A percentile compares a stretch with the other conserved stretches of the same genome.
phyloP scores from a whole-genome alignment of 495 filamentous ascomycete genomes.

The Penicillium canariense region DNA sequence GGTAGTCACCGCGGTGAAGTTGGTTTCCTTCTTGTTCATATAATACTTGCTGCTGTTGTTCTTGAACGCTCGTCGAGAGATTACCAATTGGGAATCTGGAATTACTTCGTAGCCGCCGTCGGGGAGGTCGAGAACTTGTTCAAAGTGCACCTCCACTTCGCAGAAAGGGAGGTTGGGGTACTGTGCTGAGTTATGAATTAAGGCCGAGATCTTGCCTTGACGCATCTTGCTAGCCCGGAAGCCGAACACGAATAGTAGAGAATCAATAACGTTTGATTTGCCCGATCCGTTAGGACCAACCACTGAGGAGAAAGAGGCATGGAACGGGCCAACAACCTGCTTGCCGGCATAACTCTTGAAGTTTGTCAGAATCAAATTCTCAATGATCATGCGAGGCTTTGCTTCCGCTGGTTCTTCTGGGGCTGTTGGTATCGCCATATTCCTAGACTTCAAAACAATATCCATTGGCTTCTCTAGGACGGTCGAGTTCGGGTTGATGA shows the following conservation, averaged over 20 bases:
- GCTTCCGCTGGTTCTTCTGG: constrained; percentile 68
- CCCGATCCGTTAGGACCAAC: constrained; percentile 97
- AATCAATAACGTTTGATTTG: constrained; percentile 99
- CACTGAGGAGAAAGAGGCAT: constrained; percentile 97
- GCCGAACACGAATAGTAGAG: constrained; percentile 94
- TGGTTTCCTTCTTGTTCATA: constrained; percentile 84
- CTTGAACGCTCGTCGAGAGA: constrained; percentile 92
- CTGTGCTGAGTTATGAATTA: constrained; percentile 93
- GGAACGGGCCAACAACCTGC: constrained; percentile 95
- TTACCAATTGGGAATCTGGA: constrained; percentile 76
- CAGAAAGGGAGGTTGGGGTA: constrained; percentile 82
- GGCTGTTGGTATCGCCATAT: constrained; percentile 59
- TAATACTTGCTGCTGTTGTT: constrained; percentile 98
- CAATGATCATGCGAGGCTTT: constrained; percentile 85
- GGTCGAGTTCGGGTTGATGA: constrained; percentile 70
- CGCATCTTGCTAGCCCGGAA: constrained; percentile 99
- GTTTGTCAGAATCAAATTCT: constrained; percentile 82
- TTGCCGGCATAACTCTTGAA: constrained; percentile 98
- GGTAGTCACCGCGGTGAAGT: constrained; percentile 84
- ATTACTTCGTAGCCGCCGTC: constrained; percentile 70
- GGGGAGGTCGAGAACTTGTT: constrained; percentile 86
- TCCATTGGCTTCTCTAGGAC: constrained; percentile 88
- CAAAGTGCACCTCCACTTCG: constrained; percentile 94
- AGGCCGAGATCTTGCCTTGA: constrained; percentile 94
- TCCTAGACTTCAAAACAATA: constrained; percentile 85